phyloP scores from a whole-genome alignment of 129 eudicot species.

The Artemisia annua region DNA sequence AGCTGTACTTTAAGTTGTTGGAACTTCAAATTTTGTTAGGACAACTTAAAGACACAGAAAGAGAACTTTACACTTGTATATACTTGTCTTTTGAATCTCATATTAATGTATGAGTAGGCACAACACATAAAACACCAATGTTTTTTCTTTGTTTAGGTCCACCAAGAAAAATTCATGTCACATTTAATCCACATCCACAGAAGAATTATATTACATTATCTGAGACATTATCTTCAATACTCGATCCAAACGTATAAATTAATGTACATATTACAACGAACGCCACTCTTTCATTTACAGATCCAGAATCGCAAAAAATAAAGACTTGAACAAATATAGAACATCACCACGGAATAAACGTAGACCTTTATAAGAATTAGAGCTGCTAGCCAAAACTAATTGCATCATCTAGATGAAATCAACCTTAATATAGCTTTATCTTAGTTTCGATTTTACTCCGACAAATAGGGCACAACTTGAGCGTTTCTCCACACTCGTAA shows the following conservation, averaged over 20 bases:
- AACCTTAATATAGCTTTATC: constrained; percentile 74
- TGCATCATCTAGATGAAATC: not conserved
- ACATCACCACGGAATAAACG: not conserved
- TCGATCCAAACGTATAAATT: constrained; percentile 11
- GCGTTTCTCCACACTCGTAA: constrained; percentile 75
- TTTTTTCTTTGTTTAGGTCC: not conserved
- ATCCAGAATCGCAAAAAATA: constrained; percentile 19
- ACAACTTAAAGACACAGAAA: not conserved
- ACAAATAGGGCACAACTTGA: constrained; percentile 81
- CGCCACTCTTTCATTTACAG: constrained; percentile 22
- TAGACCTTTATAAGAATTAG: constrained; percentile 11
- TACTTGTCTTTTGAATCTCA: not conserved
- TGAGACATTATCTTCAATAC: not conserved
- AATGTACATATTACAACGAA: constrained; percentile 18
- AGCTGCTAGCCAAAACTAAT: constrained; percentile 2
- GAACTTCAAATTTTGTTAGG: not conserved
- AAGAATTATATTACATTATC: not conserved
- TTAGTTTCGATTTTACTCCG: constrained; percentile 68
- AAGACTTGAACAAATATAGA: not conserved
- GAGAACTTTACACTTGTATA: not conserved
- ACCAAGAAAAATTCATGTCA: not conserved
- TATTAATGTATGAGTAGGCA: not conserved
- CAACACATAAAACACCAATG: not conserved
- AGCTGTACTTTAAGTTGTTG: not conserved
- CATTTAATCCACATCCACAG: not conserved